These are phyloP conservation scores for Dothistroma septosporum DNA, from an alignment of 2,329 filamentous ascomycete species.

Conservation along the genomic window DNA sequence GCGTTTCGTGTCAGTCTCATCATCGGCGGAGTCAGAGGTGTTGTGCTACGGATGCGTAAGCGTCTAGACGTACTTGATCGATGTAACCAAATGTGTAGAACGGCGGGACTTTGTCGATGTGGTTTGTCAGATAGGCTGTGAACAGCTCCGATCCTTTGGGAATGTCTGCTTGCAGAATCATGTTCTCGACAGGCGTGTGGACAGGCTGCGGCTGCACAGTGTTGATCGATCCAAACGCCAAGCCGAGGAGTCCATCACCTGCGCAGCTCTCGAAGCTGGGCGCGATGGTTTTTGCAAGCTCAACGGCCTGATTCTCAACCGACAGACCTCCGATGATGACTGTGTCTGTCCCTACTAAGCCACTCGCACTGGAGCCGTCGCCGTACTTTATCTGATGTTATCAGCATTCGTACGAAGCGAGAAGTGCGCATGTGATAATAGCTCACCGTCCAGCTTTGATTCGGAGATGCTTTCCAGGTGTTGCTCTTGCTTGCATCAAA, in stretches of 20 bases:
- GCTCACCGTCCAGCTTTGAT: constrained; percentile 49
- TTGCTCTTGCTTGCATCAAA: constrained; percentile 60
- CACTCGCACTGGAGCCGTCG: constrained; percentile 63
- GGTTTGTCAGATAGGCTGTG: constrained; percentile 60
- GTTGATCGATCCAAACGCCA: constrained; percentile 51
- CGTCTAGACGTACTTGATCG: constrained; percentile 39
- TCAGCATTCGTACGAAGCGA: not conserved
- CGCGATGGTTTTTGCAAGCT: constrained; percentile 59
- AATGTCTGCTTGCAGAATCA: constrained; percentile 58
- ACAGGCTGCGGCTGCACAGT: constrained; percentile 45
- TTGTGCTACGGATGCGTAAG: not conserved
- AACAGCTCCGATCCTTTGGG: constrained; percentile 55
- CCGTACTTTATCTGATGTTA: constrained; percentile 58
- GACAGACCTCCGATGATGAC: constrained; percentile 59
- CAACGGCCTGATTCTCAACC: constrained; percentile 60
- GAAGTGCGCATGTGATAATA: no score
- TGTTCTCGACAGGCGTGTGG: constrained; percentile 65
- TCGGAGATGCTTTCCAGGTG: constrained; percentile 51
- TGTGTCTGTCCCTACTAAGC: constrained; percentile 60
- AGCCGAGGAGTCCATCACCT: constrained; percentile 63
- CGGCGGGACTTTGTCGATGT: constrained; percentile 43
- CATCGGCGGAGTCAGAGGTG: not conserved
- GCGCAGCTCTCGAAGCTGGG: constrained; percentile 52
- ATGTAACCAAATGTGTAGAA: constrained; percentile 75
- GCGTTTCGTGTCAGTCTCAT: constrained; percentile 5